Evolutionary conservation across 768 basidiomycete species (phyloP), one percentile per base, ranked within the genome.

Genomic region (Boletus pseudo-olivaceus): DNA sequence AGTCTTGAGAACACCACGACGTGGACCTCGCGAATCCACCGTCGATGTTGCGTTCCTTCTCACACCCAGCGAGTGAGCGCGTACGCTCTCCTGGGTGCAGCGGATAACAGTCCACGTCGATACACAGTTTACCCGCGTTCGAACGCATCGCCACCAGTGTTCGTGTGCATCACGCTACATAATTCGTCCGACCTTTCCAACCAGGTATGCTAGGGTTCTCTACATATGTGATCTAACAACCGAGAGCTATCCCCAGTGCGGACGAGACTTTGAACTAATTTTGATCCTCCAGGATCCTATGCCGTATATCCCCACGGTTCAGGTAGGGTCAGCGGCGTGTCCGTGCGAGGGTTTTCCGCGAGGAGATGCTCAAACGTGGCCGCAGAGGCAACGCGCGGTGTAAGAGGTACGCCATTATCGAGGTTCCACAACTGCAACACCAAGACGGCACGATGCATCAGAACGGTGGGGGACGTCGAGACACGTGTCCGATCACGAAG

Each of bases 301-400:
- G 12, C 5, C 29, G 39, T 5, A 5, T 64, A 66, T 7, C 56
- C 59, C 65, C 65, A 65, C 5, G 65, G 60, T 6, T 56, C 53
- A 2, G 66, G 65, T 20, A 66, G 46, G 4, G 42, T 32, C 3
- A 12, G 2, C 19, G 54, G 60, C 2, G 62, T 15, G n/a, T 66
- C 62, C 30, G 19, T 43, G 8, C 62, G 62, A 23, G 65, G 62
- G 5, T 23, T 10, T 15, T 65, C 53, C 5, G 60, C 67, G 33
- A 67, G 49, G 11, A 67, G 50, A 33, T 67, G 56, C n/a, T 66
- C 65, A 47, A 66, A 67, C 0, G 54, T 62, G 2, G 65, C 56
- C 1, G 62, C 65, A 0, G 57, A 49, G 2, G 59, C 62, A 9
- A 55, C 57, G 5, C 62, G 60, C 14, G 65, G 60, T 3, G 65